Conservation (phyloP, 2,329 filamentous ascomycete genomes). For the Penicillium sp. region DNA sequence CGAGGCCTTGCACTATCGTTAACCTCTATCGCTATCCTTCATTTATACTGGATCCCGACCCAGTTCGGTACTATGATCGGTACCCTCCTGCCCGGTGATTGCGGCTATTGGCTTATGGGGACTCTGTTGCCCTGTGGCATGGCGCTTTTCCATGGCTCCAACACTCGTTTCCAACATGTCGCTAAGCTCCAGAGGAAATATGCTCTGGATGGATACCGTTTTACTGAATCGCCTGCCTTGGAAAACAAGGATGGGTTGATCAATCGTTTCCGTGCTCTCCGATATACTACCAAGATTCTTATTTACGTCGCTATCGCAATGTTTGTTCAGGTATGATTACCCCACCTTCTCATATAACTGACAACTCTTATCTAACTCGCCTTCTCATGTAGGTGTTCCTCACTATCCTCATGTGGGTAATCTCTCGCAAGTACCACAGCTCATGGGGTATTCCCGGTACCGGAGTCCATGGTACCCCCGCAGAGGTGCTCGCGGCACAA, state of each 20-base stretch:
- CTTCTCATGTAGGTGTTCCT: conserved; percentile 53
- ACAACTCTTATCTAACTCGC: conserved; percentile 5
- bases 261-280: conserved; percentile 25
- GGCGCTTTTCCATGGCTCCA: conserved; percentile 65
- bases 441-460: conserved; percentile 52
- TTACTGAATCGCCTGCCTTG: conserved; percentile 2
- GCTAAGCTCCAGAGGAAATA: conserved; percentile 56
- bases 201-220: conserved; percentile 23
- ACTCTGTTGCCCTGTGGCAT: conserved; percentile 65
- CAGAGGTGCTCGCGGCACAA: conserved; percentile 38
- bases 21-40: conserved; percentile 38
- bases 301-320: conserved; percentile 55
- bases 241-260: conserved; percentile 20
- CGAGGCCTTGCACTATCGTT: conserved; percentile 41
- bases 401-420: conserved; percentile 59
- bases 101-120: conserved; percentile 68
- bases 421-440: conserved; percentile 63
- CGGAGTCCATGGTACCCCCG: conserved; percentile 50
- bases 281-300: conserved; percentile 28
- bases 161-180: conserved; percentile 60
- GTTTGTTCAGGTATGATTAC: conserved; percentile 52
- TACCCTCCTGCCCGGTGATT: conserved; percentile 48
- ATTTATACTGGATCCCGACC: conserved; percentile 39
- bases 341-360: neutral
- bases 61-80: conserved; percentile 41